Evolutionary conservation across 2,329 filamentous ascomycete genomes (phyloP).

Genomic region (Penicillium capsulatum): DNA sequence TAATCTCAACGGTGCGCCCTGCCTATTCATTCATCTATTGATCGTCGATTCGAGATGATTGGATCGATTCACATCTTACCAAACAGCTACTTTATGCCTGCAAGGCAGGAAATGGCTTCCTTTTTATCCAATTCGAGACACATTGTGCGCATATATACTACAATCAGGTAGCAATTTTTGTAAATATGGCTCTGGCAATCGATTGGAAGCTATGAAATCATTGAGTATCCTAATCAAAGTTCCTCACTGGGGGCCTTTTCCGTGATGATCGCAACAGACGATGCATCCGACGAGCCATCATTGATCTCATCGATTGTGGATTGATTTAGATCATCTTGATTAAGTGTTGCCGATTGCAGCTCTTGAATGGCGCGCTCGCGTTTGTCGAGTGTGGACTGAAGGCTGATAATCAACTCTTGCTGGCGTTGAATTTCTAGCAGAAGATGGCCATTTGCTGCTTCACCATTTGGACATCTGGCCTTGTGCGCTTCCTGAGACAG

Average conservation of each 20-base stretch:
- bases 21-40: no score
- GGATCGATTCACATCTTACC: neutral
- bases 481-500: neutral
- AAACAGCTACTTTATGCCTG: neutral
- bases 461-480: neutral
- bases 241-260: neutral
- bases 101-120: no score
- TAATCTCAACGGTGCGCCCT: neutral
- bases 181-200: neutral
- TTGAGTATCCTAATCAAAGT: neutral
- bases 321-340: neutral
- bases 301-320: neutral
- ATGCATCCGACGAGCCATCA: neutral
- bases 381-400: slow-evolving; percentile 1
- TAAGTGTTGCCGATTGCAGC: neutral
- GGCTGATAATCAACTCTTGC: slow-evolving; percentile 1
- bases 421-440: slow-evolving; percentile 2
- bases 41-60: neutral
- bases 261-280: neutral
- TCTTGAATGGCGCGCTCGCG: neutral
- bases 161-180: neutral
- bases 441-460: neutral
- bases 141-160: neutral
- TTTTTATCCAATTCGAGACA: neutral
- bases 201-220: neutral